phyloP scores from a whole-genome alignment of 352 stramenopile species.

The Stephanocyclus meneghinianus region DNA sequence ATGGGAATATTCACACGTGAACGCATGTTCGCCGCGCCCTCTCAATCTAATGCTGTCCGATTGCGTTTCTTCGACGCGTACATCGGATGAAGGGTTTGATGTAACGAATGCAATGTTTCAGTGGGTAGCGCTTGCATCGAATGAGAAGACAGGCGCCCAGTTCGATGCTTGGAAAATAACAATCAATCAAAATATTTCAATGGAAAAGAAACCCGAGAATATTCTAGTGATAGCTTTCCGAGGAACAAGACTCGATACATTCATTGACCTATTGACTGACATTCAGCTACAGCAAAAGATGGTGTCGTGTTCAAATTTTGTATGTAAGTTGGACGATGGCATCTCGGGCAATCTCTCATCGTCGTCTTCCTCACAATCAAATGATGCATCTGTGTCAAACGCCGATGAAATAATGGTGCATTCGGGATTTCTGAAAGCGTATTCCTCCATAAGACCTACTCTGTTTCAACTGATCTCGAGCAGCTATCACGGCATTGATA shows the following conservation, averaged over 20 bases:
- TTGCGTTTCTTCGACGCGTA: neutral
- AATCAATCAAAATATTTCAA: neutral
- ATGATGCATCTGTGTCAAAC: neutral
- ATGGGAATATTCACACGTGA: constrained; percentile 13
- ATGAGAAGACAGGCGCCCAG: constrained; percentile 5
- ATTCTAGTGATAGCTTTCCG: constrained; percentile 14
- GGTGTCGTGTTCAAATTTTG: constrained; percentile 9
- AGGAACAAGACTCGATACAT: constrained; percentile 5
- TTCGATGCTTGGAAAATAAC: constrained; percentile 20
- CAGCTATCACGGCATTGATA: neutral
- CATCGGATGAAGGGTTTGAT: neutral
- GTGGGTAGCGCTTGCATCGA: constrained; percentile 9
- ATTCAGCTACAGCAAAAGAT: constrained; percentile 11
- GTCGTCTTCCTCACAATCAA: too few relatives aligned
- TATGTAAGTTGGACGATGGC: neutral
- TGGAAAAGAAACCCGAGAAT: neutral
- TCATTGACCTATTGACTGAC: constrained; percentile 15
- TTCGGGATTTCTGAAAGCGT: constrained; percentile 18
- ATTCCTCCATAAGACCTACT: constrained; percentile 17
- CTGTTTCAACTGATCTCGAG: constrained; percentile 3
- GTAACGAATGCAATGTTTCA: constrained; percentile 1
- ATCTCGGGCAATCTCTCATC: neutral
- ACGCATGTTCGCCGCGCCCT: constrained; percentile 1
- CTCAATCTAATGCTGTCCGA: constrained; percentile 14
- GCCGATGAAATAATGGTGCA: constrained; percentile 7